Evolutionary conservation across 1,139 yeast species (phyloP), one percentile per base, ranked within the genome.

Genomic region (Suhomyces guaymorum): DNA sequence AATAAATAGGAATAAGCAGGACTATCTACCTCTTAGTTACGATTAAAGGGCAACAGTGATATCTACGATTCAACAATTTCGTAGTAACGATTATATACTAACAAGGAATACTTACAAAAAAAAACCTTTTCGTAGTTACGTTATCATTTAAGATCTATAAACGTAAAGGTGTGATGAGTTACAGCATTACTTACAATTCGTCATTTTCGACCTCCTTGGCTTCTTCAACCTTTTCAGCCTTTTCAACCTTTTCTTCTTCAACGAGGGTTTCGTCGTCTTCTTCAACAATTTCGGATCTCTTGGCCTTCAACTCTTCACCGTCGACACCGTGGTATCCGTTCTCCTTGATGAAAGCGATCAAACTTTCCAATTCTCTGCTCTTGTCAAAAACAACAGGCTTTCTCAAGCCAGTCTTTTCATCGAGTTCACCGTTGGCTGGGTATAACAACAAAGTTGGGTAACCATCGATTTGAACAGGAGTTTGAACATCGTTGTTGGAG

Each of bases 401-500:
- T 63, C 75, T 69, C 43, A 70, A 46, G 22, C 76, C 76, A 32
- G 75, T 66, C 48, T 57, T 55, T 42, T 78, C 69, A 52, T 77
- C 77, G 60, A 84, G 73, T 58, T 82, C 80, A 52, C 94, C 95
- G 46, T 70, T 65, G 47, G 97, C 98, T 57, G 96, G 96, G 75
- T 80, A 92, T 48, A 92, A 75, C 60, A 86, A 75, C 53, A 92
- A 72, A 41, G 98, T 92, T 64, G 98, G 98, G 77, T 87, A 92
- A 42, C 97, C 97, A 50, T 78, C 73, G 51, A 92, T 82, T 33
- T 78, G 80, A 37, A 52, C 42, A 17, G 70, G 63, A 43, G 85
- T 82, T 38, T 80, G 82, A 44, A 90, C 88, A 59, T 94, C 98
- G 61, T 92, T 92, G 51, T 72, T 72, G 45, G 96, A 83, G 63